Evolutionary conservation across 2,329 filamentous ascomycete species (phyloP).

Genomic region (Dendrostoma leiphaemia): DNA sequence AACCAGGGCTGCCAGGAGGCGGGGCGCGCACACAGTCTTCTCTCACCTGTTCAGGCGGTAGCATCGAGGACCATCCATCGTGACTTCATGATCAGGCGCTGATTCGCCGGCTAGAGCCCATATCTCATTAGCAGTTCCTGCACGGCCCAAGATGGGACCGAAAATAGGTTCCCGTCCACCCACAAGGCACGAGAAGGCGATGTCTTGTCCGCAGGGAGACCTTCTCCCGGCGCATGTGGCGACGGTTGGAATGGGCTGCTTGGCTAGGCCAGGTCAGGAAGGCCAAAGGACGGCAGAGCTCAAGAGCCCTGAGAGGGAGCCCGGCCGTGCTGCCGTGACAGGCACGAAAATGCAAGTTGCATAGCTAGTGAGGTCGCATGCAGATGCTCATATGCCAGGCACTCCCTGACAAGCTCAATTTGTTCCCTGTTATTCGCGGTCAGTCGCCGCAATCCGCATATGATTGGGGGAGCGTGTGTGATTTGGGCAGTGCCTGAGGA

Average conservation of each 20-base stretch:
- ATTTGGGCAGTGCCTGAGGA: not conserved
- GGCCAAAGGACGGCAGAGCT: not conserved
- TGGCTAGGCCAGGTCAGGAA: constrained; percentile 1
- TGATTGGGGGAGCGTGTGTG: not conserved
- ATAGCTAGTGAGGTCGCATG: not conserved
- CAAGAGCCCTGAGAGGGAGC: too few species aligned
- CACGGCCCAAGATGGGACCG: too few species aligned
- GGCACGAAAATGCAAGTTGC: not conserved
- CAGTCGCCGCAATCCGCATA: not conserved
- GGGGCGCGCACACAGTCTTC: too few species aligned
- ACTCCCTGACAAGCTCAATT: not conserved
- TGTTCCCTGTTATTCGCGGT: not conserved
- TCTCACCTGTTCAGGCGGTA: constrained; percentile 6
- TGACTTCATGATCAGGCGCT: constrained; percentile 4
- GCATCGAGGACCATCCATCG: not conserved
- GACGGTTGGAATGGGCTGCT: not conserved
- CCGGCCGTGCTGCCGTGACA: not conserved
- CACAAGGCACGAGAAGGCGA: too few species aligned
- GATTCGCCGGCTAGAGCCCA: too few species aligned
- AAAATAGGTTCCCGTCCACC: too few species aligned
- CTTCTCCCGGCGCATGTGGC: not conserved
- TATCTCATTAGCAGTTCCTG: too few species aligned
- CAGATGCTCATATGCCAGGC: not conserved
- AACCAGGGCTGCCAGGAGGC: not conserved
- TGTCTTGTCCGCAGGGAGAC: not conserved